Percentiles rank a stretch among this genome's conserved stretches.
phyloP scores from a whole-genome alignment of 140 eudicot genomes.

The Anethum foeniculum region DNA sequence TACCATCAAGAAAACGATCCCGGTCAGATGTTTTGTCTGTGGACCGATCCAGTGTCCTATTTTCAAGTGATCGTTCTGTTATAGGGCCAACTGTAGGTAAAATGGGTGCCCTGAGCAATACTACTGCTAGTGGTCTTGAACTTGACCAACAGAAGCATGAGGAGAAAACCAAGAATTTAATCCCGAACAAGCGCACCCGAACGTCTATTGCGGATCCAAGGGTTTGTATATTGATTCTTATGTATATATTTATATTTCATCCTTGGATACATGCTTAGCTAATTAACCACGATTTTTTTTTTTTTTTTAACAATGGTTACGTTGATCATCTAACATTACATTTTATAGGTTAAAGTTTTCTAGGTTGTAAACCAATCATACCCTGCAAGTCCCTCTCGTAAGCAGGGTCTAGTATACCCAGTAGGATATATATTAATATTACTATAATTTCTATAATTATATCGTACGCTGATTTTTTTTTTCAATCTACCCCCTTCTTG shows the following conservation, averaged over 20 bases:
- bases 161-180: conserved; percentile 51
- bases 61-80: conserved; percentile 40
- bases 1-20: conserved; percentile 79
- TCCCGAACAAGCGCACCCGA: conserved; percentile 81
- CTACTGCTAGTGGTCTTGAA: conserved; percentile 45
- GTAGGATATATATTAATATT: too few species aligned
- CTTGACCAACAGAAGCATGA: conserved; percentile 59
- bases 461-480: neutral
- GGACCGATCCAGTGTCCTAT: conserved; percentile 47
- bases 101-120: conserved; percentile 46
- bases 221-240: conserved; percentile 40
- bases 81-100: conserved; percentile 38
- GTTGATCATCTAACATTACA: neutral
- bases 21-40: conserved; percentile 58
- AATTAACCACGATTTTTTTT: neutral
- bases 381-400: neutral
- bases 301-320: neutral
- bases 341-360: neutral
- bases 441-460: neutral
- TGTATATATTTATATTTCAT: neutral
- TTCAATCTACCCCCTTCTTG: neutral
- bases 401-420: neutral
- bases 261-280: neutral
- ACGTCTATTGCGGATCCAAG: conserved; percentile 69
- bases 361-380: neutral